Evolutionary conservation across 352 stramenopile species (phyloP).

Genomic region (Pythium folliculosum): DNA sequence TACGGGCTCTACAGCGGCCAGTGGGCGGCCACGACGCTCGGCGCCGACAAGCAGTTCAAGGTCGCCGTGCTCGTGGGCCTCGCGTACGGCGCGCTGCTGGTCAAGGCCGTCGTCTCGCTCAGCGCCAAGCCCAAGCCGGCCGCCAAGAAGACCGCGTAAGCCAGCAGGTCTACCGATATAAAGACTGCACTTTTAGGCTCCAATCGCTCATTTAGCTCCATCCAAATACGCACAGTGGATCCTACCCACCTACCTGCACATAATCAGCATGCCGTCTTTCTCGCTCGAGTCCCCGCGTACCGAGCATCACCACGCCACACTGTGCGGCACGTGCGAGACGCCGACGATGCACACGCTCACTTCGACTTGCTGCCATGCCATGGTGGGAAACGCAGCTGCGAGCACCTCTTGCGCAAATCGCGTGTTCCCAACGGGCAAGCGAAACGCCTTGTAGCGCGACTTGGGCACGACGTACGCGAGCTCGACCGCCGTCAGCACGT

Average conservation of each 20-base stretch:
- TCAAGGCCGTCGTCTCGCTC: constrained; percentile 39
- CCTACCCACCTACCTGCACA: too few species aligned
- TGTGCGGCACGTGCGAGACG: neutral
- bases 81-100: constrained; percentile 48
- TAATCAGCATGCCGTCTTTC: too few species aligned
- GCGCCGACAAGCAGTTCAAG: constrained; percentile 49
- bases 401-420: neutral
- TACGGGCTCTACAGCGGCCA: constrained; percentile 61
- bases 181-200: too few species aligned
- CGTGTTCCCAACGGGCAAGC: neutral
- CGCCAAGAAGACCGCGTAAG: constrained; percentile 28
- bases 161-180: too few species aligned
- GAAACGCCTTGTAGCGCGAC: neutral
- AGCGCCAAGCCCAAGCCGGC: constrained; percentile 22
- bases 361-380: neutral
- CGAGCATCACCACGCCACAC: neutral
- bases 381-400: neutral
- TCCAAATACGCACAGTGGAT: too few species aligned
- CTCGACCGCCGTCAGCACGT: neutral
- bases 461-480: neutral
- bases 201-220: neutral
- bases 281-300: too few species aligned
- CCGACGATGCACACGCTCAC: neutral
- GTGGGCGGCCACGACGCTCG: constrained; percentile 50
- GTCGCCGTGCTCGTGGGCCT: constrained; percentile 39